phyloP scores from a whole-genome alignment of 2,329 filamentous ascomycete species.

The Pezizomycotina sp. region DNA sequence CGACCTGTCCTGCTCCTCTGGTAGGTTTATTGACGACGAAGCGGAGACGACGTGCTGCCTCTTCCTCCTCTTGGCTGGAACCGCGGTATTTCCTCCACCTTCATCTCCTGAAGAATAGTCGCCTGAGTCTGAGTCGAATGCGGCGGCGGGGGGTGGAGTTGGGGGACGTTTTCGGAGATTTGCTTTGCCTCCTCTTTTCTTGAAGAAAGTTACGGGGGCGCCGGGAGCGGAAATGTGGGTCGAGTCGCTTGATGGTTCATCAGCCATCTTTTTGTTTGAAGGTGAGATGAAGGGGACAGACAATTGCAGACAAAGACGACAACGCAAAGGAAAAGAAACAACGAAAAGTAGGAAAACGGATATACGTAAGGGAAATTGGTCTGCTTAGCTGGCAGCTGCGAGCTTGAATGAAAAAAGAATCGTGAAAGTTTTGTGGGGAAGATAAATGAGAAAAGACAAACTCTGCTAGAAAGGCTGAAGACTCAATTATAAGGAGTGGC shows the following conservation, averaged over 20 bases:
- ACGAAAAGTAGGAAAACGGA: background rate
- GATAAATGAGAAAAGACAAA: no score
- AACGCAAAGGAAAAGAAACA: no score
- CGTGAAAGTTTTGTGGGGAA: no score
- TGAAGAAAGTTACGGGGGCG: constrained; percentile 64
- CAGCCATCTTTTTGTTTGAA: no score
- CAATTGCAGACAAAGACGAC: background rate
- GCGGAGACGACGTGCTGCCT: constrained; percentile 49
- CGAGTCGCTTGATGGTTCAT: constrained; percentile 11
- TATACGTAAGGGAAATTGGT: background rate
- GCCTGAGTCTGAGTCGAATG: constrained; percentile 38
- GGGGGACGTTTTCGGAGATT: constrained; percentile 66
- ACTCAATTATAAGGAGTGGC: no score
- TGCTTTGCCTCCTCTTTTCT: constrained; percentile 54
- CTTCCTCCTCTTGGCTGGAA: constrained; percentile 59
- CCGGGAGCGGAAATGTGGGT: constrained; percentile 28
- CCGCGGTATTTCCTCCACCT: constrained; percentile 32
- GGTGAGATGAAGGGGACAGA: background rate
- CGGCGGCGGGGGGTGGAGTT: constrained; percentile 51
- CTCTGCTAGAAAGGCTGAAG: no score
- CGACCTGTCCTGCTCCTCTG: constrained; percentile 26
- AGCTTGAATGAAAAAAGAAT: no score
- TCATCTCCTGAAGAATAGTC: constrained; percentile 57
- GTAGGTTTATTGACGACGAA: constrained; percentile 40
- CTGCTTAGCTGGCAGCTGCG: no score